These are phyloP conservation scores for Trichoderma sp. DNA, from an alignment of 2,329 filamentous ascomycete genomes.

Conservation along the genomic window DNA sequence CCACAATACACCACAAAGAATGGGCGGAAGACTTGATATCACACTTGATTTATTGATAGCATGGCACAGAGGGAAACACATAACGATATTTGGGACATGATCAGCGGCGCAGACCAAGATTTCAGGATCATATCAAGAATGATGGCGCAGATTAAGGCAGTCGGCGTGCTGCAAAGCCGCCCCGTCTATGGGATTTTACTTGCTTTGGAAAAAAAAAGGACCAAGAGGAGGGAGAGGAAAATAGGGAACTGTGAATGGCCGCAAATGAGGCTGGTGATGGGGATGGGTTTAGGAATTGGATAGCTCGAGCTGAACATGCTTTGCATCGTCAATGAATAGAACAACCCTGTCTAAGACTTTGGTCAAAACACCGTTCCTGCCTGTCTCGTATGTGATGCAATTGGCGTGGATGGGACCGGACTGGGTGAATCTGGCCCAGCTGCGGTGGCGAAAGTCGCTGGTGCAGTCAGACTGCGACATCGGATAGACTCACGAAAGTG, in stretches of 20 bases:
- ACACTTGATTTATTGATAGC: slow-evolving; percentile 37
- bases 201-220: slow-evolving; percentile 16
- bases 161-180: slow-evolving; percentile 21
- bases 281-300: slow-evolving; percentile 9
- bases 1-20: slow-evolving; percentile 32
- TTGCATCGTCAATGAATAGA: slow-evolving; percentile 20
- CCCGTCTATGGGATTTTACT: slow-evolving; percentile 18
- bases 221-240: not conserved
- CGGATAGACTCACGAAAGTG: slow-evolving; percentile 1
- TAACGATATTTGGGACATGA: slow-evolving; percentile 39
- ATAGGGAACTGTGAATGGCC: not conserved
- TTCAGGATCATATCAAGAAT: slow-evolving; percentile 25
- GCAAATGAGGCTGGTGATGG: not conserved
- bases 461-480: slow-evolving; percentile 9
- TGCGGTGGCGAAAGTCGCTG: slow-evolving; percentile 4
- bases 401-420: not conserved
- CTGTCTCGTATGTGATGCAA: slow-evolving; percentile 10
- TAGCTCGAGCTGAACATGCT: slow-evolving; percentile 15
- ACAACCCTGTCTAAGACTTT: slow-evolving; percentile 16
- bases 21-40: slow-evolving; percentile 35
- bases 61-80: slow-evolving; percentile 38
- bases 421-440: not conserved
- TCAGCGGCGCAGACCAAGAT: slow-evolving; percentile 28
- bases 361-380: not conserved
- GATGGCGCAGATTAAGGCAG: slow-evolving; percentile 23